These are phyloP conservation scores for Rhodofomes roseus DNA, from an alignment of 1,284 basidiomycete genomes.

Conservation along the genomic window DNA sequence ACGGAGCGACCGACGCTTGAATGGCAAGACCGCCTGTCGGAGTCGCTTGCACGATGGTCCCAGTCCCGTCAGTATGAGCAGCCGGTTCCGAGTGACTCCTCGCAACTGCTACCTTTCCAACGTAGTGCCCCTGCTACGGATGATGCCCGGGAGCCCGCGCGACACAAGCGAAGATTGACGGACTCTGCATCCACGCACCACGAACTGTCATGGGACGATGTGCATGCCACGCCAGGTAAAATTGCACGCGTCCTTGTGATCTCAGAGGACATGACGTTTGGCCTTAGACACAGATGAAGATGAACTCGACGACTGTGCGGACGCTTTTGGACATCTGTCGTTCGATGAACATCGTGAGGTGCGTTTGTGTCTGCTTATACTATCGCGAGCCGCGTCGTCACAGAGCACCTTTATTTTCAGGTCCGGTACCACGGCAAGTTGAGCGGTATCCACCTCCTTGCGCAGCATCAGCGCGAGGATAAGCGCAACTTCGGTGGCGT, in stretches of 20 bases:
- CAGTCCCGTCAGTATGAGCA: background rate
- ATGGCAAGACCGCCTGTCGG: conserved; percentile 69
- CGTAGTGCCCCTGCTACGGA: background rate
- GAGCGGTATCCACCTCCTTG: conserved; percentile 73
- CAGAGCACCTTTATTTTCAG: conserved; percentile 31
- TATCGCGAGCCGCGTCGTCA: background rate
- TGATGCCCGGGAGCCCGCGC: background rate
- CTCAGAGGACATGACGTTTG: background rate
- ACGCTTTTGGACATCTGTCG: conserved; percentile 70
- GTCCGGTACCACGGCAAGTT: conserved; percentile 73
- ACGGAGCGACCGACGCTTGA: conserved; percentile 62
- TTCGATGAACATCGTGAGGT: conserved; percentile 77
- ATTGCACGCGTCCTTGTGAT: background rate
- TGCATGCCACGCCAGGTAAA: conserved; percentile 6
- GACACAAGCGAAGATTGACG: background rate
- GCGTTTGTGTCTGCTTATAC: background rate
- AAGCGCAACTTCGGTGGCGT: conserved; percentile 61
- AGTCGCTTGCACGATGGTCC: conserved; percentile 30
- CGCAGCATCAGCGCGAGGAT: conserved; percentile 60
- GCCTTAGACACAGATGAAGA: conserved; percentile 16
- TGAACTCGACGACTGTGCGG: conserved; percentile 48
- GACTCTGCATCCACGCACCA: background rate
- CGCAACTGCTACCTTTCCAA: background rate
- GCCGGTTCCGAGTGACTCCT: background rate
- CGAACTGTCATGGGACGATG: conserved; percentile 6